Conservation (phyloP, 768 basidiomycete species). For the Lepiota subincarnata region DNA sequence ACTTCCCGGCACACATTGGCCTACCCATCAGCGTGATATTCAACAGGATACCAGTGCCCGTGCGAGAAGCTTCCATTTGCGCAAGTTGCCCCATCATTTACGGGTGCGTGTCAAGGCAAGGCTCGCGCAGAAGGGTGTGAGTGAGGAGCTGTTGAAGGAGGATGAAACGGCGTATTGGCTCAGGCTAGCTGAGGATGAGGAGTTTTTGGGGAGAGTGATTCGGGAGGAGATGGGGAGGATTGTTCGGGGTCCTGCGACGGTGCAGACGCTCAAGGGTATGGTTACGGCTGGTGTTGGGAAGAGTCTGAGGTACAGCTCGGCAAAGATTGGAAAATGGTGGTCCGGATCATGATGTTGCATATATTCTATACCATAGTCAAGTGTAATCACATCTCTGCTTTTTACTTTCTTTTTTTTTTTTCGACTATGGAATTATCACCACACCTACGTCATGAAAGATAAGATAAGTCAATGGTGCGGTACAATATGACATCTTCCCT, state of each 20-base stretch:
- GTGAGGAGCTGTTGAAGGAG: slow-evolving; percentile 38
- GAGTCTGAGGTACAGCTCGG: slow-evolving; percentile 66
- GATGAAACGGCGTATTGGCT: slow-evolving; percentile 79
- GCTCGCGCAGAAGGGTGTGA: slow-evolving; percentile 35
- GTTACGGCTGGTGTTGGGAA: slow-evolving; percentile 78
- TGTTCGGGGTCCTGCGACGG: slow-evolving; percentile 77
- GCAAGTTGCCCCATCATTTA: slow-evolving; percentile 72
- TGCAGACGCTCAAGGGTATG: slow-evolving; percentile 84
- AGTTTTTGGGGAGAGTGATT: slow-evolving; percentile 53
- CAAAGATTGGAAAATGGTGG: slow-evolving; percentile 90
- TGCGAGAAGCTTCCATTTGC: slow-evolving; percentile 68
- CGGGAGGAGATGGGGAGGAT: slow-evolving; percentile 67
- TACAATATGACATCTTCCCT: slow-evolving; percentile 16
- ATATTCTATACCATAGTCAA: neutral
- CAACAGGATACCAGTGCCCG: slow-evolving; percentile 73
- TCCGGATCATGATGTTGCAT: slow-evolving; percentile 26
- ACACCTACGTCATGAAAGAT: neutral
- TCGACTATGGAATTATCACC: no score
- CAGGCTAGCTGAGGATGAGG: slow-evolving; percentile 61
- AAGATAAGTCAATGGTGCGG: slow-evolving; percentile 13
- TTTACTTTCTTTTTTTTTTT: neutral
- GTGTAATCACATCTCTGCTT: slow-evolving; percentile 11
- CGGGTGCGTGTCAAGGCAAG: slow-evolving; percentile 49
- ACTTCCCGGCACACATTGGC: slow-evolving; percentile 80
- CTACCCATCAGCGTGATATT: slow-evolving; percentile 41